These are phyloP conservation scores for Cercospora sp. DNA, from an alignment of 2,329 filamentous ascomycete species.

Conservation along the genomic window DNA sequence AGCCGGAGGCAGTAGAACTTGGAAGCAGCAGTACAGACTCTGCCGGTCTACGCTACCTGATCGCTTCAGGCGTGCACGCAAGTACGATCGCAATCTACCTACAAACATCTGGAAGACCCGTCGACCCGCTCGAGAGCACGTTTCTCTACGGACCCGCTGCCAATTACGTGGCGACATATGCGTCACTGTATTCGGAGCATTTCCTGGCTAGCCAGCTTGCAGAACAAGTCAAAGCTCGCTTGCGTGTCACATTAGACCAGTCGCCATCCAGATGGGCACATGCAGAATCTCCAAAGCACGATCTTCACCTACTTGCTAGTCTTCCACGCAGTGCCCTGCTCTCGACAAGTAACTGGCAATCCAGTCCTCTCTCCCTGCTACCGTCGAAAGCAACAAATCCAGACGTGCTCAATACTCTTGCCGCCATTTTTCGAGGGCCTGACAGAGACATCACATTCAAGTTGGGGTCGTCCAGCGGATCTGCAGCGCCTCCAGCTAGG, in stretches of 20 bases:
- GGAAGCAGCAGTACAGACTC: slow-evolving; percentile 20
- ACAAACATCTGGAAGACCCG: slow-evolving; percentile 47
- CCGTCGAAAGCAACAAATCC: slow-evolving; percentile 55
- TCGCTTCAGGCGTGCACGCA: slow-evolving; percentile 53
- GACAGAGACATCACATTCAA: slow-evolving; percentile 37
- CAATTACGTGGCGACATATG: slow-evolving; percentile 60
- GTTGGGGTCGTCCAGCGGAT: slow-evolving; percentile 36
- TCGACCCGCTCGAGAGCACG: slow-evolving; percentile 54
- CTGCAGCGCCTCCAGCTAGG: slow-evolving; percentile 32
- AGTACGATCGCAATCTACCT: slow-evolving; percentile 54
- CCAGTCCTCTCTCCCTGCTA: slow-evolving; percentile 51
- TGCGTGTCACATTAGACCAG: slow-evolving; percentile 50
- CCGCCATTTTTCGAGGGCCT: slow-evolving; percentile 59
- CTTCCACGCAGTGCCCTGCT: slow-evolving; percentile 57
- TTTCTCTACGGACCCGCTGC: slow-evolving; percentile 59
- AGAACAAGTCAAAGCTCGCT: slow-evolving; percentile 50
- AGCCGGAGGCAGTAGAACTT: not conserved
- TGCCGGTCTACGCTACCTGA: slow-evolving; percentile 54
- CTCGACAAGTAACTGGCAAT: slow-evolving; percentile 39
- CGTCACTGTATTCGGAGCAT: slow-evolving; percentile 56
- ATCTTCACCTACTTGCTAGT: slow-evolving; percentile 59
- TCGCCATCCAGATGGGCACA: slow-evolving; percentile 54
- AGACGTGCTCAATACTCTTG: slow-evolving; percentile 57
- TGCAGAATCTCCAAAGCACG: slow-evolving; percentile 55
- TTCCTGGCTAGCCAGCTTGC: slow-evolving; percentile 51